A percentile compares a stretch with the other conserved stretches of the same genome.
These are phyloP conservation scores for Rosellinia necatrix DNA, from an alignment of 2,329 filamentous ascomycete species.

Conservation along the genomic window DNA sequence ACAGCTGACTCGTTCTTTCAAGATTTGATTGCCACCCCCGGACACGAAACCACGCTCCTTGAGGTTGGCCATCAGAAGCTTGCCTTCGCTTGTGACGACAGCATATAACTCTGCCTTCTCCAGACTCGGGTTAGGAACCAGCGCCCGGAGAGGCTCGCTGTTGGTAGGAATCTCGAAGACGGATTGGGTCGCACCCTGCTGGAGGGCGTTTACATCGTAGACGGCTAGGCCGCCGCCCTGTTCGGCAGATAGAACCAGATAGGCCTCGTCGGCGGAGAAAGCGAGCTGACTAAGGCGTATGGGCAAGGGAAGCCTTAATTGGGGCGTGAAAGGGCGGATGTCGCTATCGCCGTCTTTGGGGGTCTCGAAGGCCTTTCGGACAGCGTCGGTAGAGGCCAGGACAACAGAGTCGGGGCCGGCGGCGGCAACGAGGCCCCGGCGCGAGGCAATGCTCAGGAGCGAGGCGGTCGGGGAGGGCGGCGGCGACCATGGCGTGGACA, in stretches of 20 bases:
- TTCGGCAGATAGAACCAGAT: slow-evolving; percentile 82
- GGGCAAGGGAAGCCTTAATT: slow-evolving; percentile 73
- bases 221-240: slow-evolving; percentile 80
- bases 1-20: slow-evolving; percentile 79
- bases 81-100: slow-evolving; percentile 78
- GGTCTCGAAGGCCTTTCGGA: slow-evolving; percentile 74
- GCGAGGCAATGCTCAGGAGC: slow-evolving; percentile 81
- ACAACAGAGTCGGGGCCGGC: slow-evolving; percentile 81
- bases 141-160: slow-evolving; percentile 70
- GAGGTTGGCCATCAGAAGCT: slow-evolving; percentile 82
- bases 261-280: slow-evolving; percentile 89
- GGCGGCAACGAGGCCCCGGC: slow-evolving; percentile 81
- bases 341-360: slow-evolving; percentile 65
- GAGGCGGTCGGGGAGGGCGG: slow-evolving; percentile 78
- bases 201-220: slow-evolving; percentile 74
- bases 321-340: slow-evolving; percentile 71
- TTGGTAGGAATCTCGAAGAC: slow-evolving; percentile 79
- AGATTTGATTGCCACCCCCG: slow-evolving; percentile 62
- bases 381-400: slow-evolving; percentile 74
- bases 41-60: slow-evolving; percentile 64
- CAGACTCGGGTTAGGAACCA: slow-evolving; percentile 79
- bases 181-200: slow-evolving; percentile 68
- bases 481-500: slow-evolving; percentile 78
- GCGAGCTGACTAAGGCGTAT: slow-evolving; percentile 83
- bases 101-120: slow-evolving; percentile 78